Percentiles rank a stretch among this genome's conserved stretches.
Conservation (phyloP, 2,329 filamentous ascomycete genomes). For the Zasmidium angulare region DNA sequence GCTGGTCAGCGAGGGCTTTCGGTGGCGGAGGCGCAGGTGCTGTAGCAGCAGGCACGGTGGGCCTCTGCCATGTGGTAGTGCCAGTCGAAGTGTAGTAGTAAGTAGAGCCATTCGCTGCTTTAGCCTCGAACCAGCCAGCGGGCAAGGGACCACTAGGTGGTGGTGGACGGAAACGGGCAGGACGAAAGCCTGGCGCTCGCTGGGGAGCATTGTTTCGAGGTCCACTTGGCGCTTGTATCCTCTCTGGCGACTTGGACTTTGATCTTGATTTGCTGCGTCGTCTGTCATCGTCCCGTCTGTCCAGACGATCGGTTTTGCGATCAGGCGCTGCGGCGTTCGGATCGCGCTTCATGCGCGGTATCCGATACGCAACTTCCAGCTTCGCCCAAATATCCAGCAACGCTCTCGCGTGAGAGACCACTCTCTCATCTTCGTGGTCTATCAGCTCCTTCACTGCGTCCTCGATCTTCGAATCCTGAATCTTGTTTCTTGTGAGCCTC, state of each 20-base stretch:
- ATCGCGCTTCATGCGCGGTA: constrained; percentile 84
- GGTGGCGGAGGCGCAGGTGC: constrained; percentile 56
- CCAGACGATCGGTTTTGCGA: constrained; percentile 64
- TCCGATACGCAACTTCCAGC: constrained; percentile 86
- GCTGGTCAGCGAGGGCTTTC: constrained; percentile 69
- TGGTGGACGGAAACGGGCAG: constrained; percentile 44
- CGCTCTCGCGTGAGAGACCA: constrained; percentile 67
- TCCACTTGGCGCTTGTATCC: constrained; percentile 51
- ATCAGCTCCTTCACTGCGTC: constrained; percentile 68
- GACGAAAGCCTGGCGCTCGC: constrained; percentile 57
- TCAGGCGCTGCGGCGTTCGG: constrained; percentile 55
- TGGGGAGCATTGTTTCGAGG: constrained; percentile 56
- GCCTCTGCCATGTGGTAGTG: constrained; percentile 77
- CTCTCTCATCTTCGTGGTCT: constrained; percentile 65
- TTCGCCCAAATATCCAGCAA: constrained; percentile 85
- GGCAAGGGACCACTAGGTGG: constrained; percentile 61
- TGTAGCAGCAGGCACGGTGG: constrained; percentile 62
- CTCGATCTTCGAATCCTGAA: constrained; percentile 93
- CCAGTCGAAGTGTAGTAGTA: constrained; percentile 87
- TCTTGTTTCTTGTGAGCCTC: constrained; percentile 92
- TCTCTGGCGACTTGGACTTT: constrained; percentile 48
- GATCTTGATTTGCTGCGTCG: constrained; percentile 50
- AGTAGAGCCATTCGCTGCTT: constrained; percentile 64
- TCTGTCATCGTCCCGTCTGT: constrained; percentile 55
- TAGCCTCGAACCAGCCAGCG: constrained; percentile 80